These are phyloP conservation scores for Plectosphaerella sp. DNA, from an alignment of 2,329 filamentous ascomycete genomes.

Conservation along the genomic window DNA sequence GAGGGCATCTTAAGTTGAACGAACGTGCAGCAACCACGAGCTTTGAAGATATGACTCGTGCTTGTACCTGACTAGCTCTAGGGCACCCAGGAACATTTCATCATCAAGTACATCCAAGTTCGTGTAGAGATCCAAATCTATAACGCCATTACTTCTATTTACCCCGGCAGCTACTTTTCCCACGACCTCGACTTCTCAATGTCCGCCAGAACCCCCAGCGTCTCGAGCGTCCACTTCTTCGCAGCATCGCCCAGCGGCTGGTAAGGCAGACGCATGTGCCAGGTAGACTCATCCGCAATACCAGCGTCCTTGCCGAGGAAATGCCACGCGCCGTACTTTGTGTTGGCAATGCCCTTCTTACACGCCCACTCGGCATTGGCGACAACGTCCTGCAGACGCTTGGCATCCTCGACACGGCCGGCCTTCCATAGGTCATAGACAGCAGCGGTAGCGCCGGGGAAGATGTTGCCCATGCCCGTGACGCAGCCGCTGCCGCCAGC, in stretches of 20 bases:
- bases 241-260: conserved; percentile 27
- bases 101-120: no score
- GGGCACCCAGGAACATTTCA: no score
- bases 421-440: conserved; percentile 35
- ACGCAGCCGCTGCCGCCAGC: conserved; percentile 36
- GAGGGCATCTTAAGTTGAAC: no score
- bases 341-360: conserved; percentile 41
- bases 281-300: conserved; percentile 26
- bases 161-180: conserved; percentile 1
- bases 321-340: conserved; percentile 40
- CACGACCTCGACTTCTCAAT: conserved; percentile 20
- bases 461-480: conserved; percentile 41
- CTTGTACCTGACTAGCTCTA: no score
- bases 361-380: conserved; percentile 46
- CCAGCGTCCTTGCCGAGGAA: conserved; percentile 34
- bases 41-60: no score
- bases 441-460: conserved; percentile 33
- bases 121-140: no score
- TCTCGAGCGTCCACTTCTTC: conserved; percentile 37
- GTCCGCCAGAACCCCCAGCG: conserved; percentile 29
- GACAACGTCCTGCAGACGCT: conserved; percentile 33
- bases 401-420: conserved; percentile 31
- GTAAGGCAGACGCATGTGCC: conserved; percentile 39
- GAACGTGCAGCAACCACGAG: no score
- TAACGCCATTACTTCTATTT: no score